Percentiles rank a stretch among this genome's conserved stretches.
Conservation (phyloP, 306 rosid genomes). For the Ormosia semicastrata region DNA sequence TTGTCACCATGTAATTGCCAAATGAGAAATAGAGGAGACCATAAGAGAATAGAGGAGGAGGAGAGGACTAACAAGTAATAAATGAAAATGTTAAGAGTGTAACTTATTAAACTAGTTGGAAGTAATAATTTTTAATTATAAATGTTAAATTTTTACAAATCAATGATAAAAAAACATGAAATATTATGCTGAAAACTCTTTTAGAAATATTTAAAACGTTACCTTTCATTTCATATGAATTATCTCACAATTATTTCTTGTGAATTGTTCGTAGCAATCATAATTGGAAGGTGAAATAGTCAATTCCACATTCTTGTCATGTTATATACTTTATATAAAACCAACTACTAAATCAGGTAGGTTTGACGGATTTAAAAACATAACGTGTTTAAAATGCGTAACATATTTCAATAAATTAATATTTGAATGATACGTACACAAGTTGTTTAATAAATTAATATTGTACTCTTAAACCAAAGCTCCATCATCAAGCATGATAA, state of each 20-base stretch:
- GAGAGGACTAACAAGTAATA: no score
- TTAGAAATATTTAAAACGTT: no score
- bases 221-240: not conserved
- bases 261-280: not conserved
- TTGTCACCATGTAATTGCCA: no score
- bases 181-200: no score
- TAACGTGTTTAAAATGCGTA: not conserved
- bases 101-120: no score
- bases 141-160: no score
- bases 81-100: no score
- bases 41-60: no score
- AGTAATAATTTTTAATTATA: no score
- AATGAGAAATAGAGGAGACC: no score
- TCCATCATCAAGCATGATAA: not conserved
- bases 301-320: not conserved
- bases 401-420: not conserved
- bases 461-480: not conserved
- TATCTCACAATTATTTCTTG: not conserved
- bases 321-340: not conserved
- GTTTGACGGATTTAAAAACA: not conserved
- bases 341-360: not conserved
- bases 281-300: constrained; percentile 11
- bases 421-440: not conserved
- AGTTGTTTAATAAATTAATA: not conserved
- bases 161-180: no score